Conservation (phyloP, 139 green algal genomes). For the Picochlorum sp. region DNA sequence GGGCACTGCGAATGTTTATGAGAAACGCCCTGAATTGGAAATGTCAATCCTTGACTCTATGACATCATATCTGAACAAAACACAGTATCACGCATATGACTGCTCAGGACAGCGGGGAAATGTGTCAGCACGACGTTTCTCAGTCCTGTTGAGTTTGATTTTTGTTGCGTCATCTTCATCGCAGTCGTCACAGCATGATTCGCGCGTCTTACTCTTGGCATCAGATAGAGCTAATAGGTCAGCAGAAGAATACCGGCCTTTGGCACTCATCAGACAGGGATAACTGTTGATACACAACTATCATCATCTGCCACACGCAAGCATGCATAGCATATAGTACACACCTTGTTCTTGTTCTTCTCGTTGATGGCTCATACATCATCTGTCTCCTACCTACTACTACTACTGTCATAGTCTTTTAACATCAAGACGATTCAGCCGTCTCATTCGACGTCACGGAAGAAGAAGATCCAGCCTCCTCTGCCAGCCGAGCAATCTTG, state of each 20-base stretch:
- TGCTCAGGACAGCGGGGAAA: conserved; percentile 61
- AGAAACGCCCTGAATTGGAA: conserved; percentile 48
- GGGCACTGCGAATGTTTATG: conserved; percentile 68
- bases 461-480: background rate
- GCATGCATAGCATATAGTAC: too few species aligned
- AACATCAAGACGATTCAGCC: background rate
- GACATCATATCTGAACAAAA: background rate
- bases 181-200: conserved; percentile 12
- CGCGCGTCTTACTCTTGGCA: conserved; percentile 19
- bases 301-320: conserved; percentile 14
- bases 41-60: conserved; percentile 32
- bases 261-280: conserved; percentile 56
- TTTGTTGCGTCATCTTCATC: conserved; percentile 46
- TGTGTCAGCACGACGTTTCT: conserved; percentile 28
- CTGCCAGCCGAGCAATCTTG: conserved; percentile 20
- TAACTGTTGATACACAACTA: conserved; percentile 46
- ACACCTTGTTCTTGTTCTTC: too few species aligned
- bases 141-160: conserved; percentile 79
- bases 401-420: conserved; percentile 11
- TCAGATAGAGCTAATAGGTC: conserved; percentile 78
- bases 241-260: conserved; percentile 40
- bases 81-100: background rate
- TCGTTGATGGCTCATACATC: too few species aligned
- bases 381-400: too few species aligned
- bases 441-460: background rate